Conservation (phyloP, 805 yeast species). For the Allodekkera sacchari region DNA sequence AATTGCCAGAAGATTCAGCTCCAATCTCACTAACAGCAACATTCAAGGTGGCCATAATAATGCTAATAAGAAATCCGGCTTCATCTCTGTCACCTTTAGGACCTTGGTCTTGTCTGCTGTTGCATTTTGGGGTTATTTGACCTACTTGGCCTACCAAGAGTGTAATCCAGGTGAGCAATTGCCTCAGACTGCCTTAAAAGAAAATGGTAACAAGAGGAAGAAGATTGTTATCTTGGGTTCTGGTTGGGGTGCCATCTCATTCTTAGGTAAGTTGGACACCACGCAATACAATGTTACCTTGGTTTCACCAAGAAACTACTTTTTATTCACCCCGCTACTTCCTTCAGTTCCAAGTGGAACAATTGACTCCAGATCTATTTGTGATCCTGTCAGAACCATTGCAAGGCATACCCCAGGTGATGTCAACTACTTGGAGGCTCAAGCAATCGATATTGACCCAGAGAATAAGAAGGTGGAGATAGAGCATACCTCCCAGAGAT, state of each 20-base stretch:
- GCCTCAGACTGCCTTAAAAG: conserved; percentile 42
- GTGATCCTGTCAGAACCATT: conserved; percentile 86
- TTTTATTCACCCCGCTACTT: conserved; percentile 89
- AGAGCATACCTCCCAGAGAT: conserved; percentile 47
- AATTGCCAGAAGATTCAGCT: no score
- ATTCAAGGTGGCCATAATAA: no score
- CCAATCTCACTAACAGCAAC: no score
- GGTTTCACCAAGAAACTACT: conserved; percentile 91
- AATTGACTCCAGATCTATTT: conserved; percentile 79
- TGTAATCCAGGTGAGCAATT: conserved; percentile 50
- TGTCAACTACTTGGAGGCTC: conserved; percentile 81
- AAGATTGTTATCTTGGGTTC: conserved; percentile 77
- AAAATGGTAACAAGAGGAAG: conserved; percentile 53
- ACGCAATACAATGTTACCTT: conserved; percentile 81
- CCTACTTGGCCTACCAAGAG: conserved; percentile 58
- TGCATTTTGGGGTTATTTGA: conserved; percentile 47
- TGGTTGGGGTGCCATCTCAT: conserved; percentile 92
- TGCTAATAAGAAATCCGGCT: conserved; percentile 21
- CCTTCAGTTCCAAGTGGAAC: conserved; percentile 96
- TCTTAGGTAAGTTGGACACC: conserved; percentile 79
- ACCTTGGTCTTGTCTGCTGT: conserved; percentile 41
- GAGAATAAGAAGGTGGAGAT: conserved; percentile 54
- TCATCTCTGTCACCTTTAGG: conserved; percentile 36
- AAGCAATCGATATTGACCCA: conserved; percentile 78
- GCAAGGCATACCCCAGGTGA: conserved; percentile 71